Conservation (phyloP, 129 eudicot genomes). For the Cynara cardunculus region DNA sequence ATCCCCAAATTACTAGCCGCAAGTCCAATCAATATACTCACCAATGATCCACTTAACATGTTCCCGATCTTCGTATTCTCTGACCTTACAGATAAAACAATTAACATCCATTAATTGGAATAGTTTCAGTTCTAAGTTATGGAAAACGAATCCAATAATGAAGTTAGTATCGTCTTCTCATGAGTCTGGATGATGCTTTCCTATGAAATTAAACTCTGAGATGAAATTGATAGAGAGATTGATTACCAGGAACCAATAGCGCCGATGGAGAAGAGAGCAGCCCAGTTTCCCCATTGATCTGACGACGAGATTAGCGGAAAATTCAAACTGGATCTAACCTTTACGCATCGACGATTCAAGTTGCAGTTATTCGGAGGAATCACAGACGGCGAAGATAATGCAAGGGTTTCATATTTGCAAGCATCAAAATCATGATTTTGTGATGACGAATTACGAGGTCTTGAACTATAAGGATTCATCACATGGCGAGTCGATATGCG, state of each 20-base stretch:
- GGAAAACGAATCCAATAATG: neutral
- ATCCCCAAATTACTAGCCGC: conserved; percentile 65
- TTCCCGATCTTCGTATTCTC: conserved; percentile 67
- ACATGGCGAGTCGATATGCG: neutral
- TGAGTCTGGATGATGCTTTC: neutral
- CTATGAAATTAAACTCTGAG: neutral
- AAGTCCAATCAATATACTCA: conserved; percentile 52
- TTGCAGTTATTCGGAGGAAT: neutral
- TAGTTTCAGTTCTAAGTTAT: neutral
- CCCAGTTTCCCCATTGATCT: conserved; percentile 76
- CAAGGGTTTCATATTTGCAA: neutral
- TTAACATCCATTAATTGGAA: neutral
- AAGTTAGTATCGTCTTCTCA: neutral
- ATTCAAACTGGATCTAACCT: conserved; percentile 11
- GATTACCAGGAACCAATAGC: conserved; percentile 64
- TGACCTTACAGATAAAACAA: conserved; percentile 32
- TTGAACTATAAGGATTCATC: neutral
- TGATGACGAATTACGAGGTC: neutral
- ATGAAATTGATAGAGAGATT: neutral
- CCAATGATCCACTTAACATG: conserved; percentile 58
- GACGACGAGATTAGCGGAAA: conserved; percentile 54
- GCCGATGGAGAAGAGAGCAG: conserved; percentile 60
- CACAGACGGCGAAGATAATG: neutral
- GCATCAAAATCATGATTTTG: neutral
- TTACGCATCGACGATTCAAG: neutral